A percentile compares a stretch with the other conserved stretches of the same genome.
Evolutionary conservation across 768 basidiomycete genomes (phyloP).

Genomic region (Phylloporus sp.): DNA sequence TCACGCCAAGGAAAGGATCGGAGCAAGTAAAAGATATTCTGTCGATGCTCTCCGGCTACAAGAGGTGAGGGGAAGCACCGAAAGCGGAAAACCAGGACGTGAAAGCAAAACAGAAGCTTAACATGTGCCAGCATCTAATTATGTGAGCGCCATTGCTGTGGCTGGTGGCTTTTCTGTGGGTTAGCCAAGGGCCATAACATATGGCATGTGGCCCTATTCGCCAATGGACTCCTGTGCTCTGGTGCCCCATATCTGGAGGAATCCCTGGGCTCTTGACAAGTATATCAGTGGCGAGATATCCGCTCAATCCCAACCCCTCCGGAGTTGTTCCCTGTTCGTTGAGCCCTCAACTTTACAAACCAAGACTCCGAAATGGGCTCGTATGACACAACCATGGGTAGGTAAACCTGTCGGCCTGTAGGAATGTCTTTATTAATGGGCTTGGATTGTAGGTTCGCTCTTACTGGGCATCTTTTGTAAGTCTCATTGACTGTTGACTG

Average conservation of each 20-base stretch:
- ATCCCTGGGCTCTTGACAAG: neutral
- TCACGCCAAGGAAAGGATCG: neutral
- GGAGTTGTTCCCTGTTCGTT: neutral
- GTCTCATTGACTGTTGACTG: neutral
- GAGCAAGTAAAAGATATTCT: neutral
- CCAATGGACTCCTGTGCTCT: neutral
- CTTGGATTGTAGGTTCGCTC: slow-evolving; percentile 8
- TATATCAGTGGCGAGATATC: neutral
- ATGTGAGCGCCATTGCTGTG: neutral
- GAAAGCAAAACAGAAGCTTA: neutral
- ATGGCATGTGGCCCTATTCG: neutral
- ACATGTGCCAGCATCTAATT: neutral
- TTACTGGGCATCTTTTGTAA: slow-evolving; percentile 5
- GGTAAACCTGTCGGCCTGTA: neutral
- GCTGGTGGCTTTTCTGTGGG: neutral
- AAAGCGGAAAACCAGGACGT: neutral
- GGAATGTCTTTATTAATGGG: neutral
- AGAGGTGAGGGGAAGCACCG: neutral
- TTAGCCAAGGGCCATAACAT: neutral
- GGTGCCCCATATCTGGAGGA: neutral
- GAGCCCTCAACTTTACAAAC: neutral
- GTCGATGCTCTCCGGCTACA: neutral
- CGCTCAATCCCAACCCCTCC: neutral
- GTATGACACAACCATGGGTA: neutral
- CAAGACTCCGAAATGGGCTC: neutral